Evolutionary conservation across 2,329 filamentous ascomycete genomes (phyloP).

Genomic region (Colletotrichum tabaci): DNA sequence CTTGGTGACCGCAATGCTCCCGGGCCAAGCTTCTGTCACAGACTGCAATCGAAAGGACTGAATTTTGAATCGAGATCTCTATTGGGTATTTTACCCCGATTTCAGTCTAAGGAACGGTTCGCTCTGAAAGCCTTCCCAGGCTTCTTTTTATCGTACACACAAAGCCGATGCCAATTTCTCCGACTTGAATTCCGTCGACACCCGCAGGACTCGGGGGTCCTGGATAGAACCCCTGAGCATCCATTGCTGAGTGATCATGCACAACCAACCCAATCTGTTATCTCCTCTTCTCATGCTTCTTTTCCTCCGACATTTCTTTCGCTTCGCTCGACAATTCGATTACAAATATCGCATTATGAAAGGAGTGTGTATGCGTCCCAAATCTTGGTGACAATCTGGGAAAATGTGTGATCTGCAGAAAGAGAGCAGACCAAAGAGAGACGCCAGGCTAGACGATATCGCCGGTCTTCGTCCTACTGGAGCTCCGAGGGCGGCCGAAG

Average conservation of each 20-base stretch:
- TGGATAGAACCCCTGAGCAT: neutral
- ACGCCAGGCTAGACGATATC: constrained; percentile 26
- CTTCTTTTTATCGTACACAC: neutral
- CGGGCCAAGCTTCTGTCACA: neutral
- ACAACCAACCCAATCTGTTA: neutral
- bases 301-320: neutral
- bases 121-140: neutral
- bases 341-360: constrained; percentile 33
- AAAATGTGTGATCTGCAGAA: neutral
- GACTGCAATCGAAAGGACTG: neutral
- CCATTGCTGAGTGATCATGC: neutral
- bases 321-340: constrained; percentile 24
- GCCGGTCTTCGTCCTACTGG: constrained; percentile 12
- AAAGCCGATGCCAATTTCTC: constrained; percentile 21
- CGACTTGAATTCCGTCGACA: constrained; percentile 1
- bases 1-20: neutral
- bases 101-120: constrained; percentile 15
- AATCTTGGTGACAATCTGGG: neutral
- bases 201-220: neutral
- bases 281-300: neutral
- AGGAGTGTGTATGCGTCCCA: constrained; percentile 14
- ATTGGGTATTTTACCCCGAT: constrained; percentile 41
- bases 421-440: neutral
- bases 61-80: constrained; percentile 35
- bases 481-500: constrained; percentile 35